phyloP scores from a whole-genome alignment of 768 basidiomycete genomes.

The Mycena leptocephala region DNA sequence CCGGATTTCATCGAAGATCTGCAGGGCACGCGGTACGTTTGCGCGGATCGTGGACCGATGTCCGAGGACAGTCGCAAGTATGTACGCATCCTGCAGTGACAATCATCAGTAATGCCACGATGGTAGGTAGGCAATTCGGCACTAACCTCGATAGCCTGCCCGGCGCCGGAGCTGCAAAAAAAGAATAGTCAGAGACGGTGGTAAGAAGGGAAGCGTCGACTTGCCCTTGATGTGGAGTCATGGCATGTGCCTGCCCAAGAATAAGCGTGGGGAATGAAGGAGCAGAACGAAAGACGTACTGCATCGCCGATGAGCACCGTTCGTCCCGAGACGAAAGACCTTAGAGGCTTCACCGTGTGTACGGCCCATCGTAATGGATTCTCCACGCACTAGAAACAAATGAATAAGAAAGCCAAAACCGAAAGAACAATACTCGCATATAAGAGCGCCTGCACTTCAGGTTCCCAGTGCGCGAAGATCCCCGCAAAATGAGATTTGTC shows the following conservation, averaged over 20 bases:
- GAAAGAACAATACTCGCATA: slow-evolving; percentile 55
- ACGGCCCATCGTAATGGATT: slow-evolving; percentile 75
- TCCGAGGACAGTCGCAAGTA: slow-evolving; percentile 62
- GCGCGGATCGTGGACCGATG: slow-evolving; percentile 58
- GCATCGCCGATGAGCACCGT: slow-evolving; percentile 68
- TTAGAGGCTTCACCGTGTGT: slow-evolving; percentile 69
- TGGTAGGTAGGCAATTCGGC: background rate
- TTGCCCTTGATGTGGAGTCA: slow-evolving; percentile 67
- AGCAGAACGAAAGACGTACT: too few species aligned
- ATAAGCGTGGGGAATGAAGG: too few species aligned
- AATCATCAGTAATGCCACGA: slow-evolving; percentile 16
- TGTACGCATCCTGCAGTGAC: slow-evolving; percentile 63
- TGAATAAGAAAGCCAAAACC: slow-evolving; percentile 12
- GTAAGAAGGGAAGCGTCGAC: background rate
- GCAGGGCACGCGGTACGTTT: slow-evolving; percentile 59
- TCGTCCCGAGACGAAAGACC: slow-evolving; percentile 65
- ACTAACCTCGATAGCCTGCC: slow-evolving; percentile 70
- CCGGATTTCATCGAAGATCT: slow-evolving; percentile 66
- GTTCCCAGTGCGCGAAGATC: slow-evolving; percentile 70
- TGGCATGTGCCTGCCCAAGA: slow-evolving; percentile 63
- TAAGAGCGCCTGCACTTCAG: slow-evolving; percentile 71
- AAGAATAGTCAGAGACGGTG: background rate
- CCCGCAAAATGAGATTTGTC: slow-evolving; percentile 61
- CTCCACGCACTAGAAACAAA: slow-evolving; percentile 63
- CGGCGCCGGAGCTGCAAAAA: slow-evolving; percentile 61